Evolutionary conservation across 495 filamentous ascomycete genomes (phyloP).

Genomic region (Terfezia boudieri): DNA sequence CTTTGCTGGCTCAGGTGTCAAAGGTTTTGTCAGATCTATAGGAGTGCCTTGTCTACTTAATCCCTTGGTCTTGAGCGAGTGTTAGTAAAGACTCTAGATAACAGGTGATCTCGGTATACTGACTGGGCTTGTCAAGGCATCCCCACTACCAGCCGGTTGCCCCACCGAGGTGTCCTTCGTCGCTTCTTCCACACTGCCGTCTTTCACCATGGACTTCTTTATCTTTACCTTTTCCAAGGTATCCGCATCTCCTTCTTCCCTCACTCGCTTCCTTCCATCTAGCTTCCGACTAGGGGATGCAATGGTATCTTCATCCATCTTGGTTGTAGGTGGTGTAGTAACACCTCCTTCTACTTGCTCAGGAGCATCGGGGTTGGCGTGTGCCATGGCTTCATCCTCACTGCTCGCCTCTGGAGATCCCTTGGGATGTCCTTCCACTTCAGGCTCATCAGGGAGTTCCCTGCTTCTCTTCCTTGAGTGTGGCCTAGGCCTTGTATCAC

Average conservation of each 20-base stretch:
- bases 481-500: conserved; percentile 8
- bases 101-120: no score
- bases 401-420: neutral
- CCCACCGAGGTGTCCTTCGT: neutral
- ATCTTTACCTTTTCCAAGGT: neutral
- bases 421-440: conserved; percentile 1
- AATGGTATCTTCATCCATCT: neutral
- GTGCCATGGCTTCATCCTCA: neutral
- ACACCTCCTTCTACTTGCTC: neutral
- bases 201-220: neutral
- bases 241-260: neutral
- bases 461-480: conserved; percentile 18
- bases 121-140: no score
- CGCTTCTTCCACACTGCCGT: neutral
- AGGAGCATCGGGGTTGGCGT: neutral
- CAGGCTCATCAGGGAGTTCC: conserved; percentile 16
- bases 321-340: neutral
- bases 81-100: no score
- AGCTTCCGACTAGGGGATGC: neutral
- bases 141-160: no score
- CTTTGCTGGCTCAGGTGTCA: neutral
- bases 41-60: no score
- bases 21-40: neutral
- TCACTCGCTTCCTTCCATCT: neutral
- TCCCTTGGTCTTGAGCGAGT: no score